Evolutionary conservation across 2,329 filamentous ascomycete species (phyloP), one percentile per base, ranked within the genome.

Genomic region (Helotiales sp.): DNA sequence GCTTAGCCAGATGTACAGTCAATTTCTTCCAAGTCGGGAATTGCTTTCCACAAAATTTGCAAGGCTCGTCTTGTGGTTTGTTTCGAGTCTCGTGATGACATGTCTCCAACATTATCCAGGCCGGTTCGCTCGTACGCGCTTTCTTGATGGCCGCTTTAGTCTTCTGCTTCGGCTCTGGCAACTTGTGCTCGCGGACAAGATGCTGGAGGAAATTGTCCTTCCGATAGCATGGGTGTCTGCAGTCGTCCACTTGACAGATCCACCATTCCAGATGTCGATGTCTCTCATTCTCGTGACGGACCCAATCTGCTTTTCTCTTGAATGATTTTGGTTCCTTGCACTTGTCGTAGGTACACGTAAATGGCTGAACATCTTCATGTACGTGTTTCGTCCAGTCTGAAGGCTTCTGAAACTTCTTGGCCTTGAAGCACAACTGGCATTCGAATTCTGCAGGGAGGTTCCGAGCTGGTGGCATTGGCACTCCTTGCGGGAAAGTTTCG

Each of bases 321-420:
- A 96, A 97, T 33, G 91, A 92, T 73, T 96, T 96, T 17, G 90
- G 86, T 48, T 96, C 91, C 8, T 83, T 82, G 70, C 93, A 96
- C 51, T 85, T 81, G 2, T 89, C 85, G 77, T 93, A 96, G 0
- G 92, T 96, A 74, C 93, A 97, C 2, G 91, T 96, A 66, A 96
- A 96, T 0, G 93, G 93, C 70, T 95, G 90, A 1, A 96, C 85
- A 70, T 97, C 93, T 73, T 96, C 93, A 66, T 96, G 91, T 0
- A 97, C 90, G 69, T 97, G 93, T 72, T 97, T 96, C 1, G 92
- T 96, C 93, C 93, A 97, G 73, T 97, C 93, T 0, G 92, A 96
- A 15, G 92, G 93, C 72, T 96, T 96, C 66, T 87, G 84, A 66
- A 95, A 92, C 67, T 86, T 91, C 78, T 95, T 96, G 52, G 86